Conservation (phyloP, 2,329 filamentous ascomycete genomes). For the Cladosporium cucumerinum region DNA sequence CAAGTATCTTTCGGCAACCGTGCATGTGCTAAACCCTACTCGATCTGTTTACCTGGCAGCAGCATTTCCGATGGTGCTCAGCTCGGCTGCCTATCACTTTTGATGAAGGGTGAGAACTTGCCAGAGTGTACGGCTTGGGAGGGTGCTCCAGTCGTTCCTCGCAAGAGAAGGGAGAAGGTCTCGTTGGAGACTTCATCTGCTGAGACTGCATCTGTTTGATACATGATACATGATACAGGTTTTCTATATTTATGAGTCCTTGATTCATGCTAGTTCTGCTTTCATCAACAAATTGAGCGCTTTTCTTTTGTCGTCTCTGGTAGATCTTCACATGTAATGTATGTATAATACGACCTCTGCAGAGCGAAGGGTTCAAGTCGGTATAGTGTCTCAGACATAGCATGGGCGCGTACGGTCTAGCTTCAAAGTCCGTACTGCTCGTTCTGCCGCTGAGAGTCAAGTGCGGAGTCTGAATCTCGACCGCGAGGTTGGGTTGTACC, state of each 20-base stretch:
- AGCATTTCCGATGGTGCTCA: conserved; percentile 20
- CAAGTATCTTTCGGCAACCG: conserved; percentile 20
- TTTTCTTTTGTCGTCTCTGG: background rate
- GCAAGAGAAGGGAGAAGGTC: conserved; percentile 2
- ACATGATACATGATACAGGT: background rate
- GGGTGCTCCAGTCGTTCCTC: conserved; percentile 21
- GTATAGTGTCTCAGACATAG: no score
- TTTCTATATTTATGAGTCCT: background rate
- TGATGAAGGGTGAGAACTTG: conserved; percentile 26
- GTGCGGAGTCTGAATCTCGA: no score
- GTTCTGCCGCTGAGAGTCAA: no score
- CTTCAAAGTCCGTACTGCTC: no score
- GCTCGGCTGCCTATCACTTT: conserved; percentile 23
- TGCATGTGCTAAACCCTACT: conserved; percentile 24
- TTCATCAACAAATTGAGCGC: background rate
- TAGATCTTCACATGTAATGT: background rate
- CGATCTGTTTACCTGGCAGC: conserved; percentile 25
- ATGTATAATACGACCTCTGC: no score
- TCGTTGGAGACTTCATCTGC: background rate
- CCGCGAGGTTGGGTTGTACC: no score
- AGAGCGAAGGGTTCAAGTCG: no score
- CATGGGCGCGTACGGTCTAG: no score
- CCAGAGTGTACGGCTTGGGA: conserved; percentile 24
- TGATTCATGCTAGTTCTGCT: background rate
- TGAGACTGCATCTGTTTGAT: background rate